Conservation (phyloP, 2,329 filamentous ascomycete genomes). For the Teratosphaeria epicoccoides region DNA sequence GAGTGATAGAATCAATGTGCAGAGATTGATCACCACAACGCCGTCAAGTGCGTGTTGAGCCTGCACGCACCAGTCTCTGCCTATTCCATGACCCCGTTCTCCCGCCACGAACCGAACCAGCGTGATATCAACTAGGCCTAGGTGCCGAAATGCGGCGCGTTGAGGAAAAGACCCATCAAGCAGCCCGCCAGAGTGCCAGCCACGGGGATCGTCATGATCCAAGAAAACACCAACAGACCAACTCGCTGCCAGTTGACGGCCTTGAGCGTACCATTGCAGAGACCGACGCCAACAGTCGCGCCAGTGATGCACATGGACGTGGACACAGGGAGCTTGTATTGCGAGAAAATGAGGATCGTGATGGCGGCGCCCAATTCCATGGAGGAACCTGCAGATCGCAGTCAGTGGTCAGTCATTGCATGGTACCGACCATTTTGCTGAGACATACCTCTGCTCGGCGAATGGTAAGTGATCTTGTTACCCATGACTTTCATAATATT, state of each 20-base stretch:
- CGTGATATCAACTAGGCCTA: background rate
- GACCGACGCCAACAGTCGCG: constrained; percentile 51
- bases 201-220: constrained; percentile 50
- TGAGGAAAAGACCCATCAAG: constrained; percentile 52
- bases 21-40: too few species aligned
- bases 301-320: constrained; percentile 57
- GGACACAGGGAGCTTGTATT: constrained; percentile 51
- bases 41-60: too few species aligned
- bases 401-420: background rate
- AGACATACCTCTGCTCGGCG: constrained; percentile 41
- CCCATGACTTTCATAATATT: constrained; percentile 53
- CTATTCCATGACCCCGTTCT: too few species aligned
- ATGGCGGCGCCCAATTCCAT: constrained; percentile 53
- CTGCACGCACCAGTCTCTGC: too few species aligned
- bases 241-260: constrained; percentile 56
- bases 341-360: constrained; percentile 54
- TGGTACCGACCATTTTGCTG: background rate
- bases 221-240: constrained; percentile 48
- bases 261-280: constrained; percentile 48
- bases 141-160: constrained; percentile 43
- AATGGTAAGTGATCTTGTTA: constrained; percentile 51
- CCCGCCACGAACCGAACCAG: background rate
- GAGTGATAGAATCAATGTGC: too few species aligned
- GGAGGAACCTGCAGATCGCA: constrained; percentile 29
- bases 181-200: constrained; percentile 49